These are phyloP conservation scores for Trapa bicornis DNA, from an alignment of 345 rosid genomes.

Conservation along the genomic window DNA sequence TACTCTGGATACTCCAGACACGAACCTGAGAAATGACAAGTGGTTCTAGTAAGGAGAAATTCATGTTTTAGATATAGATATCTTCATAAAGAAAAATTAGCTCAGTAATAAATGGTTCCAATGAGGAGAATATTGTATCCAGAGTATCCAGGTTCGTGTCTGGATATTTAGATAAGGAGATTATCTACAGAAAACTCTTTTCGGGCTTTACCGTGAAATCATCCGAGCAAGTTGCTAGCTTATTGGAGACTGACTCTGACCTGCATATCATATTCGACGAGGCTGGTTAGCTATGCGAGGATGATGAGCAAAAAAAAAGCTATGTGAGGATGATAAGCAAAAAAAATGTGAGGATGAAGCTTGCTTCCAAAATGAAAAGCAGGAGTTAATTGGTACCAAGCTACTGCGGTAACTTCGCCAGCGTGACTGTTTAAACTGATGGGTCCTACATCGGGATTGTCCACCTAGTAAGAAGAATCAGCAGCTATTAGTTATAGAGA, in stretches of 20 bases:
- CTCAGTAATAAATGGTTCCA: background rate
- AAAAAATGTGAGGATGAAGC: background rate
- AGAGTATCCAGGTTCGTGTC: too few species aligned
- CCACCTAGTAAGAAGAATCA: slow-evolving; percentile 35
- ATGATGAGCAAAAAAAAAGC: too few species aligned
- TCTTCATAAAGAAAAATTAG: background rate
- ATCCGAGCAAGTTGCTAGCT: slow-evolving; percentile 69
- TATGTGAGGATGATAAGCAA: too few species aligned
- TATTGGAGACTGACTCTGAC: slow-evolving; percentile 53
- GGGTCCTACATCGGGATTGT: slow-evolving; percentile 54
- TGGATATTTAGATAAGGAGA: too few species aligned
- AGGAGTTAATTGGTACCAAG: slow-evolving; percentile 43
- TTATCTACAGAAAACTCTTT: background rate
- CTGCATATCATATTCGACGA: slow-evolving; percentile 18
- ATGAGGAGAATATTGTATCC: background rate
- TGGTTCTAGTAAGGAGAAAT: background rate
- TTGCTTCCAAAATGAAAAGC: slow-evolving; percentile 1
- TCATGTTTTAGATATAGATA: background rate
- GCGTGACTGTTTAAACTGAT: slow-evolving; percentile 47
- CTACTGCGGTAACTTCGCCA: slow-evolving; percentile 83
- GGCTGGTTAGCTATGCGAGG: background rate
- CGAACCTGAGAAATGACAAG: slow-evolving; percentile 33
- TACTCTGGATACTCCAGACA: slow-evolving; percentile 53
- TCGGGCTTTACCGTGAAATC: slow-evolving; percentile 54
- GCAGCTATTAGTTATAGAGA: slow-evolving; percentile 3